A percentile compares a stretch with the other conserved stretches of the same genome.
Evolutionary conservation across 257 asterid species (phyloP).

Genomic region (Nicotiana noctiflora): DNA sequence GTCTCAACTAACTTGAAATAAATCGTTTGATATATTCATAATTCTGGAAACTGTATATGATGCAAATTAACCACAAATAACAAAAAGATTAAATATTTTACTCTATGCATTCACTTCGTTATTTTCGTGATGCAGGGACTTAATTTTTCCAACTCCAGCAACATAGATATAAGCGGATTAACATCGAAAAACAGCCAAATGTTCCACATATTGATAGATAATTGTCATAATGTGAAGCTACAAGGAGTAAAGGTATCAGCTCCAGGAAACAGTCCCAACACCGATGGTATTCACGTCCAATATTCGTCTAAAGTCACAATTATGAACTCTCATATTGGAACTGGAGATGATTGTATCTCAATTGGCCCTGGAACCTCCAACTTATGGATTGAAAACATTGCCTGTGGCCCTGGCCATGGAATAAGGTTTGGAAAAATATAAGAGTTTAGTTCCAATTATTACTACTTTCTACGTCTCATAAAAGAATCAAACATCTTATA

Average conservation of each 20-base stretch:
- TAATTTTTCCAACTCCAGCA: constrained; percentile 5
- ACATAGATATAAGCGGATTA: not conserved
- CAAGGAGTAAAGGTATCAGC: not conserved
- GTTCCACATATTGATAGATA: not conserved
- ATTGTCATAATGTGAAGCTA: constrained; percentile 1
- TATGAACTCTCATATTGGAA: constrained; percentile 1
- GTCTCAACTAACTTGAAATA: not conserved
- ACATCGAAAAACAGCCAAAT: constrained; percentile 1
- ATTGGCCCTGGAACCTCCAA: constrained; percentile 4
- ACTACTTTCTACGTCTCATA: not conserved
- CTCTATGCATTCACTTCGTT: not conserved
- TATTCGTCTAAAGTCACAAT: not conserved
- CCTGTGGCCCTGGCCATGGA: constrained; percentile 6
- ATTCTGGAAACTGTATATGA: no score
- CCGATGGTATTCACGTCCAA: constrained; percentile 5
- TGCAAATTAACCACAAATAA: not conserved
- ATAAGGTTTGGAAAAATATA: not conserved
- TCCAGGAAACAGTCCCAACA: constrained; percentile 6
- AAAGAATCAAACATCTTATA: not conserved
- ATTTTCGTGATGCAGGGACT: not conserved
- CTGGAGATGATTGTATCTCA: constrained; percentile 4
- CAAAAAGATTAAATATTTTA: not conserved
- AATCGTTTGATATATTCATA: not conserved
- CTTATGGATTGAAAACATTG: constrained; percentile 4
- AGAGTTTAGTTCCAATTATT: not conserved